Base-by-base conservation (phyloP, 306 rosid species). In the Vigna angularis region DNA sequence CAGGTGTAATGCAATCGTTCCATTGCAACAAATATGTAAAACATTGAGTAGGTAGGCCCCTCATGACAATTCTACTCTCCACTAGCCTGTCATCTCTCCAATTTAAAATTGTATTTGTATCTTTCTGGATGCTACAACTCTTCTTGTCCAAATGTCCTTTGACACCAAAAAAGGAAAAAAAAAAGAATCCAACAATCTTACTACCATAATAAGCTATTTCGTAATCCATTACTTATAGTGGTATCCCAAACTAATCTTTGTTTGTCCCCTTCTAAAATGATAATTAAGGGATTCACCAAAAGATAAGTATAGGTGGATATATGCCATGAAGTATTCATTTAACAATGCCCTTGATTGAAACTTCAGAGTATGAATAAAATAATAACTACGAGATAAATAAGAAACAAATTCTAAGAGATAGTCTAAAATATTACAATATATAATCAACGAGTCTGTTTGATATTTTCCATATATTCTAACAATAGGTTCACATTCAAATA, bases 401-500 rank as follows among this genome's bases (percentile, higher is more conserved):
- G 28, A 16, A 18, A 20, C 47, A 42, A 42, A 42, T 42, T 9
- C 32, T 20, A 10, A 3, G 4, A 56, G 62, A 56, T 22, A 58
- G 1, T 24, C 40, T 58, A 58, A 56, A 56, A 26, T 13, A 11
- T 26, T 58, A 24, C 6, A 24, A 28, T 11, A 15, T 58, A 26
- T 24, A 26, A 14, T 28, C 66, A 42, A 30, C 30, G 50, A 65
- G 47, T 38, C n/a, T 17, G 42, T 65, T 36, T 65, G 50, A 18
- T 66, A 40, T 66, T 65, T 40, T 65, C 9, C 71, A 66, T 12
- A 40, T 66, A 66, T 66, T 66, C 51, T 40, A 66, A 20, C 32
- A 20, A 66, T 6, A 45, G 30, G 20, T 38, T 51, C 68, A 67
- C 32, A 67, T 74, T 61, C 66, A 67, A 58, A 45, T 69, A 72